These are phyloP conservation scores for Sarcodon sp. DNA, from an alignment of 768 basidiomycete species.

Conservation along the genomic window DNA sequence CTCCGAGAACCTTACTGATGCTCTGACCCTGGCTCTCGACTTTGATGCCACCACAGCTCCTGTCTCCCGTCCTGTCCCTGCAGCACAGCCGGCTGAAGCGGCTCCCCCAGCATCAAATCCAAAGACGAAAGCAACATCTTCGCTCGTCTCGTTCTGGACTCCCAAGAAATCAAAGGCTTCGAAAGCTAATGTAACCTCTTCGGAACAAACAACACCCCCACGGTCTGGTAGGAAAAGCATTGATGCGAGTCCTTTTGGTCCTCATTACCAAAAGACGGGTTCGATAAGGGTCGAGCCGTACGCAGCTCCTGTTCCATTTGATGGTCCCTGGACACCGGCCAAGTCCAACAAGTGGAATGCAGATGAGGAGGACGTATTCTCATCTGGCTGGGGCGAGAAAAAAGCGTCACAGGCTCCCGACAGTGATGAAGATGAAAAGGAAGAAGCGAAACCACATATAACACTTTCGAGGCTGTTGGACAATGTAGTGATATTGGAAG, in stretches of 20 bases:
- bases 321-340: conserved; percentile 53
- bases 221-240: conserved; percentile 26
- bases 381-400: conserved; percentile 29
- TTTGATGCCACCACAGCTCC: conserved; percentile 20
- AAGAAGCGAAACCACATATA: conserved; percentile 25
- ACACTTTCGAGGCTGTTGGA: conserved; percentile 81
- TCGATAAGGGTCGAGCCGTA: conserved; percentile 63
- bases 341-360: conserved; percentile 36
- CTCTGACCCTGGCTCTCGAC: conserved; percentile 63
- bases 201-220: conserved; percentile 35
- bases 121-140: conserved; percentile 38
- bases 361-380: conserved; percentile 66
- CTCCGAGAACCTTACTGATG: conserved; percentile 86
- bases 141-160: conserved; percentile 67
- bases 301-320: conserved; percentile 41
- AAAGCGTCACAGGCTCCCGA: conserved; percentile 12
- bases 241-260: conserved; percentile 67
- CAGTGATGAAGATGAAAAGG: conserved; percentile 13
- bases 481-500: conserved; percentile 90
- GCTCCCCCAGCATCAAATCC: conserved; percentile 32
- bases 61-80: conserved; percentile 12
- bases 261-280: conserved; percentile 73
- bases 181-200: conserved; percentile 3
- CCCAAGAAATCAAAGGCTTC: conserved; percentile 53
- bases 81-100: conserved; percentile 17